Evolutionary conservation across 208 protist genomes (phyloP).

Genomic region (Spongospora subterranea): DNA sequence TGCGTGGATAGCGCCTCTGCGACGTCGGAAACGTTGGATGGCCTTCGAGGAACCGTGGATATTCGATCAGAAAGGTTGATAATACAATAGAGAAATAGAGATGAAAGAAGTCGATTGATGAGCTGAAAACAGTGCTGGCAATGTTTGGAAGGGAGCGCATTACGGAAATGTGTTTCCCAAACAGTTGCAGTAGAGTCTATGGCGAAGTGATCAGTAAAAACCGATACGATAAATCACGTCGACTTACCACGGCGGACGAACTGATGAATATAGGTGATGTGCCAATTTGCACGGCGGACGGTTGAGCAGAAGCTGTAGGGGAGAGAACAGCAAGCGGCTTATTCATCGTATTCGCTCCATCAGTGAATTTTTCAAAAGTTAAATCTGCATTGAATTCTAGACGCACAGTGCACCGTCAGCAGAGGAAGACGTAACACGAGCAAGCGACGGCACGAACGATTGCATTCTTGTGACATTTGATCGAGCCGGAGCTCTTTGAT

Average conservation of each 20-base stretch:
- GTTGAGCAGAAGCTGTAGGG: background rate
- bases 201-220: background rate
- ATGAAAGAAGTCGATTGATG: background rate
- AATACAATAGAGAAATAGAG: background rate
- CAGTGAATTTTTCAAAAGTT: no score
- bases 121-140: background rate
- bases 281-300: no score
- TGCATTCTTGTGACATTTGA: background rate
- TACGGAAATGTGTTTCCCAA: background rate
- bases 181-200: background rate
- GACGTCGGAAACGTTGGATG: background rate
- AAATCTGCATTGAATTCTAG: no score
- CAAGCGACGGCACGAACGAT: background rate
- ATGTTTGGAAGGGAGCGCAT: background rate
- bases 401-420: no score
- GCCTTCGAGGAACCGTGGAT: conserved; percentile 2
- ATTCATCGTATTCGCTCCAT: background rate
- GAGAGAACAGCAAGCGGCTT: background rate
- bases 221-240: background rate
- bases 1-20: background rate
- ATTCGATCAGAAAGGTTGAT: background rate
- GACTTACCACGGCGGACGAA: background rate
- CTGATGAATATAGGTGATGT: no score
- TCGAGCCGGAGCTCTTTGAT: conserved; percentile 33
- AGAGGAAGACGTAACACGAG: no score